Base-by-base conservation (phyloP, 1,139 yeast genomes). In the Scheffersomyces stambukii region DNA sequence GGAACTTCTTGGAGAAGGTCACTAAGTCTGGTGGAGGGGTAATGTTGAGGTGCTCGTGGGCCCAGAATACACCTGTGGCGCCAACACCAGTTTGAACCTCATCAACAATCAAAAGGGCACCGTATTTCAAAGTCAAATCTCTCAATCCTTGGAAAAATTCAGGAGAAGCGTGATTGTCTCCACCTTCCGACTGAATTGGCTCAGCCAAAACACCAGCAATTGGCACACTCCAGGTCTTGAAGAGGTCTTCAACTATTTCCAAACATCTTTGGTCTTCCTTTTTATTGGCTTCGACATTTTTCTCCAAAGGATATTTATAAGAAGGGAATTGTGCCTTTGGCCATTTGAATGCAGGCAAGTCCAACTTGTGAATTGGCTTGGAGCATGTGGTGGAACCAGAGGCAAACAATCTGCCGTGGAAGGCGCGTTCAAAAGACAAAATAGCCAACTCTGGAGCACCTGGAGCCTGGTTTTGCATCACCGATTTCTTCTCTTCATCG, bases 41-140 rank as follows among this genome's bases (percentile, higher is more conserved):
- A n/a, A n/a, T n/a, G 28, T 78, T 55, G 45, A 83, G 64, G 50
- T 80, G 65, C 60, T 83, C 93, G 54, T 83, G 93, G 22, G 86
- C 89, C 94, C 94, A 82, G 68, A 82, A 65, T 42, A 69, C 69
- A 47, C 94, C 94, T 18, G 93, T 80, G 35, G 89, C 89, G 47
- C 86, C 93, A 35, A 82, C 83, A 52, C 94, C 94, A 32, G 93
- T 83, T 61, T 82, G 94, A 35, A 82, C 94, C 60, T 82, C 93
- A 52, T 83, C 93, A 37, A 81, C 75, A 43, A 83, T 83, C 64
- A 82, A 60, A 42, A 81, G 67, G 29, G 82, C 75, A 36, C 75
- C 81, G 55, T 80, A 63, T 52, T 78, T 75, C 52, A 75, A 57
- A 36, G 91, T 80, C 45, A 83, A 55, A 43, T 77, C 80, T 54